Conservation (phyloP, 2,329 filamentous ascomycete species). For the Capronia epimyces region DNA sequence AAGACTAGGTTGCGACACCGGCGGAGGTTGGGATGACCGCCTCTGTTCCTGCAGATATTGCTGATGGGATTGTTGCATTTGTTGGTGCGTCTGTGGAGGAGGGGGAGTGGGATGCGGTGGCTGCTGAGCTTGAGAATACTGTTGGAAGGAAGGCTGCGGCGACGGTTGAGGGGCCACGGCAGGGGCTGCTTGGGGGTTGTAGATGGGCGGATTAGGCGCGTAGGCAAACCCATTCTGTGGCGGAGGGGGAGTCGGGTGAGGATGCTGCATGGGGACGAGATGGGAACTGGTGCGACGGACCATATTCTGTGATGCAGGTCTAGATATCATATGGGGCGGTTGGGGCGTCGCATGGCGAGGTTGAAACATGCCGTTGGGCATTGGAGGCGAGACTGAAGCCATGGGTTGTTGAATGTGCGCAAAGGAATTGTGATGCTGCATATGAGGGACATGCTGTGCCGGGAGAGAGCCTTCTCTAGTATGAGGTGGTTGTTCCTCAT, state of each 20-base stretch:
- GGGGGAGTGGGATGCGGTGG: conserved; percentile 43
- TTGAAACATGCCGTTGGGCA: conserved; percentile 69
- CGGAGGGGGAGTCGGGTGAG: conserved; percentile 57
- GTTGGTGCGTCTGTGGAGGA: conserved; percentile 38
- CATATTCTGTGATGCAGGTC: conserved; percentile 74
- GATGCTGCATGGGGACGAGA: conserved; percentile 60
- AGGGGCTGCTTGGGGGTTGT: conserved; percentile 58
- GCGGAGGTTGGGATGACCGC: conserved; percentile 58
- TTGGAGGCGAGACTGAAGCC: conserved; percentile 81
- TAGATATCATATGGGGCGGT: conserved; percentile 62
- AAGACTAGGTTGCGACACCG: conserved; percentile 56
- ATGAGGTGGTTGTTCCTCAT: conserved; percentile 49
- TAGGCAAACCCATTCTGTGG: conserved; percentile 70
- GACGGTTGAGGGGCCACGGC: conserved; percentile 33
- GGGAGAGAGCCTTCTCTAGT: conserved; percentile 60
- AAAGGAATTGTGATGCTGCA: conserved; percentile 63
- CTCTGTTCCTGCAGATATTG: conserved; percentile 71
- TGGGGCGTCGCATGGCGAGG: conserved; percentile 76
- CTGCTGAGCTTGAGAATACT: conserved; percentile 39
- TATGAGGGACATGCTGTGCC: conserved; percentile 53
- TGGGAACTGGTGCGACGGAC: conserved; percentile 69
- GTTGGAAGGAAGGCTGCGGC: conserved; percentile 35
- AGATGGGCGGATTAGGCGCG: conserved; percentile 79
- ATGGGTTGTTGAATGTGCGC: conserved; percentile 76
- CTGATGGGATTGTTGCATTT: conserved; percentile 54